Conservation (phyloP, 1,284 basidiomycete species). For the Cutaneotrichosporon curvatum region DNA sequence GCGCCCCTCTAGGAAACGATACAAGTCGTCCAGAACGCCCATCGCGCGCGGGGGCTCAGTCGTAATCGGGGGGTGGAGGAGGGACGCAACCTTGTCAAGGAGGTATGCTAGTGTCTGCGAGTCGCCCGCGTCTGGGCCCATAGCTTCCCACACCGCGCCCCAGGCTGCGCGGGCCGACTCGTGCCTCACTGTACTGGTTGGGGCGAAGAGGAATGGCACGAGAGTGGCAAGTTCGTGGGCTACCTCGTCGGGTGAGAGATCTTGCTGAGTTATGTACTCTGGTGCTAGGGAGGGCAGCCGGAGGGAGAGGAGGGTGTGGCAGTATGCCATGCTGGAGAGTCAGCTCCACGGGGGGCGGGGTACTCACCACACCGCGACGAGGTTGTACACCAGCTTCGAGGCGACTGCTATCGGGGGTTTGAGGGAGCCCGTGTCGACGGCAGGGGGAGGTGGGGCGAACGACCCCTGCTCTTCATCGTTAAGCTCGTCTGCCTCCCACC, state of each 20-base stretch:
- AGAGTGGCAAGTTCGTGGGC: slow-evolving; percentile 17
- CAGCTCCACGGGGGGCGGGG: not conserved
- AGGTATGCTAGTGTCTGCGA: slow-evolving; percentile 18
- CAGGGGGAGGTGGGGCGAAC: slow-evolving; percentile 9
- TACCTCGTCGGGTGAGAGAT: slow-evolving; percentile 6
- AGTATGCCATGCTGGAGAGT: slow-evolving; percentile 36
- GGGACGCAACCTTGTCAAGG: slow-evolving; percentile 14
- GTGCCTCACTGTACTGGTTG: slow-evolving; percentile 34
- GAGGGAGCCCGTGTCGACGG: slow-evolving; percentile 8
- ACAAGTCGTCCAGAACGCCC: slow-evolving; percentile 29
- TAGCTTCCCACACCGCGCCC: slow-evolving; percentile 33
- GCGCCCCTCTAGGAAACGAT: slow-evolving; percentile 18
- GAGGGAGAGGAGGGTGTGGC: slow-evolving; percentile 32
- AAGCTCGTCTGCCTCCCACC: slow-evolving; percentile 13
- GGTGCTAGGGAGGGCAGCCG: slow-evolving; percentile 30
- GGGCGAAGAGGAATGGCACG: slow-evolving; percentile 32
- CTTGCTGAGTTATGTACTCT: too few relatives aligned
- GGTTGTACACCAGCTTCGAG: slow-evolving; percentile 36
- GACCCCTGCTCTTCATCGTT: slow-evolving; percentile 5
- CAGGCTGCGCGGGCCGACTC: slow-evolving; percentile 29
- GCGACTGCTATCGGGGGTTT: slow-evolving; percentile 23
- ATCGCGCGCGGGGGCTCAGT: slow-evolving; percentile 21
- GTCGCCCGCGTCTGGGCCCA: slow-evolving; percentile 7
- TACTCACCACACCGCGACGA: slow-evolving; percentile 36
- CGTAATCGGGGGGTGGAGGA: slow-evolving; percentile 35